These are phyloP conservation scores for Aciculosporium take DNA, from an alignment of 2,329 filamentous ascomycete genomes.

Conservation along the genomic window DNA sequence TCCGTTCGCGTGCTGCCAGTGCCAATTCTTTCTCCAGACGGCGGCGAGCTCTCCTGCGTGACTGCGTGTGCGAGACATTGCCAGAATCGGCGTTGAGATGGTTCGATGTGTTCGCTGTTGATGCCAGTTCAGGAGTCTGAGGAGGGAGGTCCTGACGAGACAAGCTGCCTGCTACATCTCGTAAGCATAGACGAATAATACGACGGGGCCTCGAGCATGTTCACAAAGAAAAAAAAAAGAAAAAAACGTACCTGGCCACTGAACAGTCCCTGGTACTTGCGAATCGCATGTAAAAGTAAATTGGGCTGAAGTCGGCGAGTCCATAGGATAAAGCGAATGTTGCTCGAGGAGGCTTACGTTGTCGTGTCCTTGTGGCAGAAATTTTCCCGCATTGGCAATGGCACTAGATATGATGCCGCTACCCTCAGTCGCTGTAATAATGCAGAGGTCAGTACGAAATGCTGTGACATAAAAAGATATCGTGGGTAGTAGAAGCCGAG, in stretches of 20 bases:
- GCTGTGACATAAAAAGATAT: not conserved
- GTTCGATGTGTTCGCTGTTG: constrained; percentile 8
- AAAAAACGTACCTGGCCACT: constrained; percentile 48
- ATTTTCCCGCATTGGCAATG: constrained; percentile 74
- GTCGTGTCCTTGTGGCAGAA: constrained; percentile 54
- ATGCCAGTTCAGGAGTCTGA: constrained; percentile 7
- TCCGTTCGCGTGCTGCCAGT: constrained; percentile 62
- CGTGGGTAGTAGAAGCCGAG: not conserved
- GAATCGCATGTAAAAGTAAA: constrained; percentile 97
- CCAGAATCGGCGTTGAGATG: constrained; percentile 9
- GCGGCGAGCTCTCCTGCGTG: constrained; percentile 45
- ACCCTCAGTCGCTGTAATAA: constrained; percentile 25
- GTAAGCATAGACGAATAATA: not conserved
- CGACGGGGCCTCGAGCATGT: not conserved
- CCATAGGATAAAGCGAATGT: constrained; percentile 40
- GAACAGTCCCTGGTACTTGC: constrained; percentile 65
- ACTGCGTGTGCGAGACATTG: constrained; percentile 15
- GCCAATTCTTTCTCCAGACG: constrained; percentile 57
- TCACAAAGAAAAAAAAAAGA: too few species aligned
- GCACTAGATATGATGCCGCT: constrained; percentile 79
- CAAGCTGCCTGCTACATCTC: not conserved
- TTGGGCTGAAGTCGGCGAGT: constrained; percentile 61
- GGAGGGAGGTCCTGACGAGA: constrained; percentile 11
- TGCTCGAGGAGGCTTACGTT: constrained; percentile 68
- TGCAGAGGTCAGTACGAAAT: not conserved